Base-by-base conservation (phyloP, 176 grass and related monocot genomes). In the Carex parvula region DNA sequence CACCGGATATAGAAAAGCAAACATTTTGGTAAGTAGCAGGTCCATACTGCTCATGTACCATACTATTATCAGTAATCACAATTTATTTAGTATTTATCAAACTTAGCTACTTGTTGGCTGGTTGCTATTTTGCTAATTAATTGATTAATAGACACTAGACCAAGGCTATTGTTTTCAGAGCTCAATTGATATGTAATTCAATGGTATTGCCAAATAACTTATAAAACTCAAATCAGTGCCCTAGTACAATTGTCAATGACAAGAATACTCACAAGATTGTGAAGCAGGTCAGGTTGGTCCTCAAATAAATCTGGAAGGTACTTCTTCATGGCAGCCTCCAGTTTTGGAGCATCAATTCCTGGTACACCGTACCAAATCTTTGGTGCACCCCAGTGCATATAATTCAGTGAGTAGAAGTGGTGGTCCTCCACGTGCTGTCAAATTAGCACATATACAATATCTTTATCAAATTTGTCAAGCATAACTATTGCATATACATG, bases 311-410 rank as follows among this genome's bases (percentile, higher is more conserved):
- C 86, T 87, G 95, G 89, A 62, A 98, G 84, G 87, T 93, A 63
- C 54, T 95, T 98, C 87, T 89, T 93, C 92, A 98, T 98, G 70
- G 92, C 87, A 59, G 85, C 83, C 87, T 98, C 92, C 57, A 98
- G 85, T 78, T 93, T 93, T 39, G 85, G 33, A 41, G 95, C 92
- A 87, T 91, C 91, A 79, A 89, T 93, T 89, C 91, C 91, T 20
- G 92, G 92, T 80, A 95, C 92, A 85, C 92, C 95, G 86, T 98
- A 98, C 95, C 95, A 98, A 85, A 98, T 67, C 79, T 93, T 98
- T 60, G 95, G 95, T 72, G 95, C 89, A 87, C 92, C 92, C 85
- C 87, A 93, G 79, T 98, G 95, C 86, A 94, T 90, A 84, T 98
- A 98, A 87, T 98, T 98, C 66, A 98, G 41, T 14, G 95, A 98